phyloP scores from a whole-genome alignment of 306 rosid genomes.

The Cucurbita pepo region DNA sequence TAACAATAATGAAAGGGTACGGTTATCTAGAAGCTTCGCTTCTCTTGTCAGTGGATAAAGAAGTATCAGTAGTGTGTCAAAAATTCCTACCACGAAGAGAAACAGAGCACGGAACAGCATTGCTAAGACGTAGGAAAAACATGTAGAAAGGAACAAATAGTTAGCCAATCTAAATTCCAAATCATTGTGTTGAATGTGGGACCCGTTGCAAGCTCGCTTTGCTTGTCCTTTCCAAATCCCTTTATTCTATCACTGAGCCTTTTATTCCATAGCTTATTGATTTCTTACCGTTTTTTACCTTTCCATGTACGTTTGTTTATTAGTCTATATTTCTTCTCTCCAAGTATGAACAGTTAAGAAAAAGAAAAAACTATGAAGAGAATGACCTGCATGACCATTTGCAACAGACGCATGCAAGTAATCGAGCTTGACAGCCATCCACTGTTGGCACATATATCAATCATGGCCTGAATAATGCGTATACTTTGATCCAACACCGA shows the following conservation, averaged over 20 bases:
- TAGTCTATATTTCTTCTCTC: not conserved
- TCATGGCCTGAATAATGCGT: constrained; percentile 94
- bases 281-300: not conserved
- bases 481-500: constrained; percentile 95
- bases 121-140: not conserved
- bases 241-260: too few relatives aligned
- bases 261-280: not conserved
- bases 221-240: not conserved
- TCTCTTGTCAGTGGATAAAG: not conserved
- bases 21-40: not conserved
- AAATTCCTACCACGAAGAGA: not conserved
- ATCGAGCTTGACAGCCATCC: constrained; percentile 91
- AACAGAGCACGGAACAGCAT: not conserved
- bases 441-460: constrained; percentile 88
- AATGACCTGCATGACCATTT: constrained; percentile 92
- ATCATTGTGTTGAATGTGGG: not conserved
- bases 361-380: not conserved
- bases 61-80: not conserved
- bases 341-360: not conserved
- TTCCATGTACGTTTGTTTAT: not conserved
- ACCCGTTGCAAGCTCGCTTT: not conserved
- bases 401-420: constrained; percentile 87
- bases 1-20: not conserved
- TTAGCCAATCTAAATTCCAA: not conserved
- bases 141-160: not conserved